Evolutionary conservation across 148 eudicot genomes (phyloP).

Genomic region (Fagopyrum esculentum): DNA sequence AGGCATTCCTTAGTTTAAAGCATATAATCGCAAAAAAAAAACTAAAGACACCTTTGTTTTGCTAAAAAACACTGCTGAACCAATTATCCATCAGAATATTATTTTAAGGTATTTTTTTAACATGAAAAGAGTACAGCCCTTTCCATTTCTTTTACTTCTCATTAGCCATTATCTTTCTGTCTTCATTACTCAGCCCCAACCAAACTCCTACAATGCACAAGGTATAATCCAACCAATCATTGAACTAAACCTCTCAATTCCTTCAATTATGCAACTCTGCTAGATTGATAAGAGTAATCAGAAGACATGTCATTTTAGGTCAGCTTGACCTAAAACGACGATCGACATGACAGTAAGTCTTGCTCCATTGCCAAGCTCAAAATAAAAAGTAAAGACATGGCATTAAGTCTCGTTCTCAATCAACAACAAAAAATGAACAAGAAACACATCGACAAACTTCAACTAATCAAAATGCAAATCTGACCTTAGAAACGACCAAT

Average conservation of each 20-base stretch:
- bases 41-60: background rate
- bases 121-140: too few species aligned
- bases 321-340: background rate
- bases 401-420: background rate
- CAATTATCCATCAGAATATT: too few species aligned
- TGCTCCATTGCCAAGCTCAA: background rate
- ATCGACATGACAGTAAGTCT: background rate
- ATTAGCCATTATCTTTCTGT: too few species aligned
- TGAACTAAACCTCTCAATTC: background rate
- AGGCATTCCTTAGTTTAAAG: background rate
- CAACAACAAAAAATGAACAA: background rate
- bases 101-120: too few species aligned
- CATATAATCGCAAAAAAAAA: background rate
- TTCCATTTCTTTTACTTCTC: too few species aligned
- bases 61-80: too few species aligned
- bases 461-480: background rate
- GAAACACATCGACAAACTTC: background rate
- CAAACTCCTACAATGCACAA: background rate
- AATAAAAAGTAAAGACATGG: background rate
- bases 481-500: background rate
- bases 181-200: too few species aligned
- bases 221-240: background rate
- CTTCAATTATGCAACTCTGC: background rate
- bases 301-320: slow-evolving; percentile 2
- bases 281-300: background rate